A percentile compares a stretch with the other conserved stretches of the same genome.
Conservation (phyloP, 345 rosid species). For the Gossypium australe region DNA sequence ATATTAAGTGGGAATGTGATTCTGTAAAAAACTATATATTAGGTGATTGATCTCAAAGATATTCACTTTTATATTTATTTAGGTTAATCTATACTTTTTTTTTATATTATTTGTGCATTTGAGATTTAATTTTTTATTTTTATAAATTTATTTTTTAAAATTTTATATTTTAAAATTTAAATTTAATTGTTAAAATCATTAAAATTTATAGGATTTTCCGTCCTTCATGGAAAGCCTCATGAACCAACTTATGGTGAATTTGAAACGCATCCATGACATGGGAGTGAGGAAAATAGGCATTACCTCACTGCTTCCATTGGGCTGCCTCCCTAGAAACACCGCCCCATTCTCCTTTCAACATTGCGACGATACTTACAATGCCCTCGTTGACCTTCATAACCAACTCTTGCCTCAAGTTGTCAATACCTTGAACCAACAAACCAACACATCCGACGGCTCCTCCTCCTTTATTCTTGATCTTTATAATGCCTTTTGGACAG, state of each 20-base stretch:
- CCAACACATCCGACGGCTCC: not conserved
- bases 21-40: too few species aligned
- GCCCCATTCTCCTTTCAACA: not conserved
- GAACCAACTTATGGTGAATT: conserved; percentile 37
- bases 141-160: too few species aligned
- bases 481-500: not conserved
- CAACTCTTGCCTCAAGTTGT: not conserved
- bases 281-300: conserved; percentile 59
- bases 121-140: too few species aligned
- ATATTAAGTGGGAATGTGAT: too few species aligned
- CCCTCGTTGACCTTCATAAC: not conserved
- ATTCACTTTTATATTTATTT: too few species aligned
- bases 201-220: not conserved
- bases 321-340: not conserved
- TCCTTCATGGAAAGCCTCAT: conserved; percentile 5
- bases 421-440: not conserved
- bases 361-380: not conserved
- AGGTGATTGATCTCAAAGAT: too few species aligned
- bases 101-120: too few species aligned
- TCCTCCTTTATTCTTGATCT: not conserved
- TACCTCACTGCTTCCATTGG: not conserved
- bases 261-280: conserved; percentile 40
- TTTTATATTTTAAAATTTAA: too few species aligned
- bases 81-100: too few species aligned
- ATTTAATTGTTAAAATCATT: too few species aligned